Percentiles rank a stretch among this genome's conserved stretches.
Conservation (phyloP, 805 yeast species). For the Zygosaccharomyces gambellarensis region DNA sequence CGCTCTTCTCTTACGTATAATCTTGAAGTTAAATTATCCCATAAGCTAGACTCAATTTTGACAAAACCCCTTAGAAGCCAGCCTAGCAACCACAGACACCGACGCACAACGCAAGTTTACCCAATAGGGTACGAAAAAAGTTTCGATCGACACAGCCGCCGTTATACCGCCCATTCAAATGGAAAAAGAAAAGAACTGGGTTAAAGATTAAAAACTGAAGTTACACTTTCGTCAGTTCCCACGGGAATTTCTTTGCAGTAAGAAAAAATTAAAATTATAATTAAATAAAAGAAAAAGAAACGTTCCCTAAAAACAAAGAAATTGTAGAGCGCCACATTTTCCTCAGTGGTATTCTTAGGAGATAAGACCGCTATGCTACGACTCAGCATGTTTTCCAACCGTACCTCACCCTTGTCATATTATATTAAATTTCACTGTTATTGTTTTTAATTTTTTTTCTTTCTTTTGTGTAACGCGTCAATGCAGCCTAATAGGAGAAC, state of each 20-base stretch:
- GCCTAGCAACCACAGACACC: neutral
- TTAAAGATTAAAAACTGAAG: neutral
- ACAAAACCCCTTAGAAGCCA: neutral
- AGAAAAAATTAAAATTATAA: neutral
- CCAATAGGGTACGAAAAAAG: neutral
- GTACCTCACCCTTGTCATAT: neutral
- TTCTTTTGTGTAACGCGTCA: neutral
- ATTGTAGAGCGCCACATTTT: neutral
- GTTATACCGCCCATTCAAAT: neutral
- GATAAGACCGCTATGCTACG: neutral
- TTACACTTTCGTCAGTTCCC: too few relatives aligned
- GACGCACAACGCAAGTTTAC: constrained; percentile 2
- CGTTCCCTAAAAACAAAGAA: neutral
- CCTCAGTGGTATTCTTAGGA: neutral
- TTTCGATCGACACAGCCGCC: constrained; percentile 8
- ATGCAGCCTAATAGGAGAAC: too few relatives aligned
- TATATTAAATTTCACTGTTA: neutral
- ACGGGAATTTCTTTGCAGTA: neutral
- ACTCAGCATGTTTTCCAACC: neutral
- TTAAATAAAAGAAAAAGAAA: neutral
- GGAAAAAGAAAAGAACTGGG: neutral
- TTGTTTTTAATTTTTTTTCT: neutral
- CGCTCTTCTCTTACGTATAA: neutral
- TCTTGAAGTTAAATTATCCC: neutral
- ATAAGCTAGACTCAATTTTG: neutral